These are phyloP conservation scores for Entoloma clypeatum DNA, from an alignment of 1,284 basidiomycete genomes.

Conservation along the genomic window DNA sequence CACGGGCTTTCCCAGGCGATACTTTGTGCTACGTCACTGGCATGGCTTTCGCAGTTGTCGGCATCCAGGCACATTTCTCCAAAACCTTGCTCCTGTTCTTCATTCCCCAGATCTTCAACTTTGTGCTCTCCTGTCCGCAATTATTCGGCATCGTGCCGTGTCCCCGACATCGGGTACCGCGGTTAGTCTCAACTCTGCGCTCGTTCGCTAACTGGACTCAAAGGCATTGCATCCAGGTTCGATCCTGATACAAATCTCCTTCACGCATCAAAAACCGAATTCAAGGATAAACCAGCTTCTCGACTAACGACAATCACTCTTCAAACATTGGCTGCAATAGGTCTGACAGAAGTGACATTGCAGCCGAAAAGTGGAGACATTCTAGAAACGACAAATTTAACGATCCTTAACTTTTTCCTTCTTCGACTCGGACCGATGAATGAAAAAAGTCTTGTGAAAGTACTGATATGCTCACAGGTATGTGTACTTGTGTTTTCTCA, in stretches of 20 bases:
- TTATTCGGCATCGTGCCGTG: slow-evolving; percentile 92
- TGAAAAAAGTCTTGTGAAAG: slow-evolving; percentile 72
- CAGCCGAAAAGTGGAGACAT: slow-evolving; percentile 56
- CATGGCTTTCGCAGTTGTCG: slow-evolving; percentile 96
- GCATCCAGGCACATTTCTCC: slow-evolving; percentile 95
- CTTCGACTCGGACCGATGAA: slow-evolving; percentile 76
- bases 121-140: slow-evolving; percentile 91
- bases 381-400: slow-evolving; percentile 77
- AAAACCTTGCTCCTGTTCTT: slow-evolving; percentile 98
- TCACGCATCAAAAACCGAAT: slow-evolving; percentile 66
- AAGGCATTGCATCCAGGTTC: slow-evolving; percentile 47
- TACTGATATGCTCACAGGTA: slow-evolving; percentile 73
- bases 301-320: slow-evolving; percentile 53
- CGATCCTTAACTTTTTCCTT: slow-evolving; percentile 82
- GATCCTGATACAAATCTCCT: slow-evolving; percentile 70
- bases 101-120: slow-evolving; percentile 98
- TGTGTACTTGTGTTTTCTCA: slow-evolving; percentile 16
- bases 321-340: slow-evolving; percentile 52
- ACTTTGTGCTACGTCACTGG: slow-evolving; percentile 97
- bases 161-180: slow-evolving; percentile 90
- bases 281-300: slow-evolving; percentile 57
- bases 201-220: slow-evolving; percentile 3
- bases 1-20: slow-evolving; percentile 92
- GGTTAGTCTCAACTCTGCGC: slow-evolving; percentile 44
- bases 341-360: slow-evolving; percentile 64